These are phyloP conservation scores for Verticillium albo-atrum DNA, from an alignment of 2,329 filamentous ascomycete species.

Conservation along the genomic window DNA sequence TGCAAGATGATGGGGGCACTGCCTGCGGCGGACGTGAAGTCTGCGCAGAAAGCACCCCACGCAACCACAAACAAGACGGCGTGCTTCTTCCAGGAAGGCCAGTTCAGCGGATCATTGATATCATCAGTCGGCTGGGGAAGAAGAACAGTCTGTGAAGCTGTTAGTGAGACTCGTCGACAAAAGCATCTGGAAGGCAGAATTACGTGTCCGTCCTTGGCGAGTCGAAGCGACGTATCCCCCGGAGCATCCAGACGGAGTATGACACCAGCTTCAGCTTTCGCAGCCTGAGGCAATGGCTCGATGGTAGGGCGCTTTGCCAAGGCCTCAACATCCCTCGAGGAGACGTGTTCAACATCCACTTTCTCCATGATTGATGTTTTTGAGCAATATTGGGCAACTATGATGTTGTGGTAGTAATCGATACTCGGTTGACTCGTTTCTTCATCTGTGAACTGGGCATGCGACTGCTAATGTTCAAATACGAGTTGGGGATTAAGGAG, in stretches of 20 bases:
- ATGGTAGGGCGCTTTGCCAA: neutral
- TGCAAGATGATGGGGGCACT: conserved; percentile 13
- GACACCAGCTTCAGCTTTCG: neutral
- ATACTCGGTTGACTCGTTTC: neutral
- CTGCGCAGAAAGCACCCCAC: conserved; percentile 13
- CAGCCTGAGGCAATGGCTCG: neutral
- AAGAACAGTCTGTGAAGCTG: conserved; percentile 8
- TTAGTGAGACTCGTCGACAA: no score
- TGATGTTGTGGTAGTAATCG: neutral
- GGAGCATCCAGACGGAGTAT: neutral
- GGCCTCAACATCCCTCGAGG: neutral
- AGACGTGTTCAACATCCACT: neutral
- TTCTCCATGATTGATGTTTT: neutral
- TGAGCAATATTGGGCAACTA: no score
- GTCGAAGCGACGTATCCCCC: neutral
- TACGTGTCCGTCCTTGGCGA: conserved; percentile 1
- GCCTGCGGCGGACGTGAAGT: conserved; percentile 15
- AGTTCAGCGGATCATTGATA: conserved; percentile 13
- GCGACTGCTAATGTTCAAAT: neutral
- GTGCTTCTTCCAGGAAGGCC: conserved; percentile 15
- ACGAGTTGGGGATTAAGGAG: neutral
- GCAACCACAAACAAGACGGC: conserved; percentile 12
- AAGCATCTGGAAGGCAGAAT: neutral
- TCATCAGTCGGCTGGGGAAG: conserved; percentile 14
- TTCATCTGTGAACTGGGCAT: neutral